phyloP scores from a whole-genome alignment of 75 land plant species.

The Picea sitchensis region DNA sequence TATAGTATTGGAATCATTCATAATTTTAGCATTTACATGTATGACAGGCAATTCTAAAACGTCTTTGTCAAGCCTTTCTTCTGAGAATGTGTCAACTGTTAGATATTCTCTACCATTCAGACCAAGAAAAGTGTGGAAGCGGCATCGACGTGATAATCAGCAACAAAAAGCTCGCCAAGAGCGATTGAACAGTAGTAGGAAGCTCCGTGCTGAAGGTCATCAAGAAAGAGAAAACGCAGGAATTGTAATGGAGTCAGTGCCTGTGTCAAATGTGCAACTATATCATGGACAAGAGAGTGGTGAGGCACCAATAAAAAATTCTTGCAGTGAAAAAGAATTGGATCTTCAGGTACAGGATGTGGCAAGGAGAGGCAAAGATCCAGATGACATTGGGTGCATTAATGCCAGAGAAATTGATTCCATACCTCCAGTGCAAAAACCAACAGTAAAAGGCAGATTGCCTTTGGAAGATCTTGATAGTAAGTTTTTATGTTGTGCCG shows the following conservation, averaged over 20 bases:
- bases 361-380: background rate
- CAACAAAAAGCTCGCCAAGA: constrained; percentile 83
- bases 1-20: background rate
- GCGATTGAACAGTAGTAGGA: constrained; percentile 64
- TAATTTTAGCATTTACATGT: background rate
- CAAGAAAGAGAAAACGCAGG: constrained; percentile 4
- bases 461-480: background rate
- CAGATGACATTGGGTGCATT: background rate
- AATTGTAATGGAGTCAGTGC: background rate
- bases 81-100: background rate
- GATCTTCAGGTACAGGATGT: background rate
- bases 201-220: constrained; percentile 37
- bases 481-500: background rate
- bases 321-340: constrained; percentile 7
- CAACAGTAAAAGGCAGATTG: background rate
- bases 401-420: background rate
- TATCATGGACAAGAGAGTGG: background rate
- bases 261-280: constrained; percentile 1
- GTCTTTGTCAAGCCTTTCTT: constrained; percentile 7
- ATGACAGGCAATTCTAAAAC: constrained; percentile 12
- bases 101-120: constrained; percentile 27
- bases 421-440: background rate
- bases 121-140: constrained; percentile 50
- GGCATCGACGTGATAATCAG: constrained; percentile 49
- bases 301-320: background rate